Evolutionary conservation across 768 basidiomycete genomes (phyloP).

Genomic region (Tylopilus subfusipes): DNA sequence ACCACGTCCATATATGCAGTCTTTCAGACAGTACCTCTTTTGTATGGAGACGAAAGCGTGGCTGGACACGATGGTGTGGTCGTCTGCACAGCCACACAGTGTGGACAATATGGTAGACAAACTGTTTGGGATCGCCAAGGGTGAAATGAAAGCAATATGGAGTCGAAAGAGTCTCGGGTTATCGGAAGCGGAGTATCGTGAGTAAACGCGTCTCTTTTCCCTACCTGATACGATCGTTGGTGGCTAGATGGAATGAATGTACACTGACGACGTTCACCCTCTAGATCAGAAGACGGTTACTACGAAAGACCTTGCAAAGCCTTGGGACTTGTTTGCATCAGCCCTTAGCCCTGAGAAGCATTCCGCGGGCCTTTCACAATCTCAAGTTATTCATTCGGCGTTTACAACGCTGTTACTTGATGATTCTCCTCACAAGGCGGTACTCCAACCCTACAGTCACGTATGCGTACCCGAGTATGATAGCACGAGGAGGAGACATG

Average conservation of each 20-base stretch:
- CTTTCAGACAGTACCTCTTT: constrained; percentile 64
- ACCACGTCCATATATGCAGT: constrained; percentile 61
- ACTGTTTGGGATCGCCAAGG: constrained; percentile 46
- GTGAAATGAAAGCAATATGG: constrained; percentile 63
- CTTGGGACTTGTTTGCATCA: constrained; percentile 51
- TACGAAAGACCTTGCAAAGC: constrained; percentile 69
- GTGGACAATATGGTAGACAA: constrained; percentile 70
- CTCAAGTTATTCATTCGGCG: constrained; percentile 36
- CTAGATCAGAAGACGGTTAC: constrained; percentile 38
- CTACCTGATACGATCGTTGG: background rate
- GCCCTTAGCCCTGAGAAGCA: constrained; percentile 2
- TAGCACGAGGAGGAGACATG: constrained; percentile 38
- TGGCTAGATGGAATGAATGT: background rate
- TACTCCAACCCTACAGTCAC: constrained; percentile 78
- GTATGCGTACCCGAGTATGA: constrained; percentile 72
- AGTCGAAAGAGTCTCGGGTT: constrained; percentile 76
- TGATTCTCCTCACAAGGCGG: constrained; percentile 53
- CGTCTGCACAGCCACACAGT: constrained; percentile 78
- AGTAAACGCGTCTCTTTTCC: constrained; percentile 37
- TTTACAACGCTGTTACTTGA: constrained; percentile 49
- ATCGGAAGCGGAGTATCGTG: constrained; percentile 58
- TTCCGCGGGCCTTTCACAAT: constrained; percentile 2
- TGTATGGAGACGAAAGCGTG: constrained; percentile 55
- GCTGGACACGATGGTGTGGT: constrained; percentile 89
- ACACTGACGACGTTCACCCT: background rate